Conservation (phyloP, 768 basidiomycete genomes). For the Xerocomus spinulosus region DNA sequence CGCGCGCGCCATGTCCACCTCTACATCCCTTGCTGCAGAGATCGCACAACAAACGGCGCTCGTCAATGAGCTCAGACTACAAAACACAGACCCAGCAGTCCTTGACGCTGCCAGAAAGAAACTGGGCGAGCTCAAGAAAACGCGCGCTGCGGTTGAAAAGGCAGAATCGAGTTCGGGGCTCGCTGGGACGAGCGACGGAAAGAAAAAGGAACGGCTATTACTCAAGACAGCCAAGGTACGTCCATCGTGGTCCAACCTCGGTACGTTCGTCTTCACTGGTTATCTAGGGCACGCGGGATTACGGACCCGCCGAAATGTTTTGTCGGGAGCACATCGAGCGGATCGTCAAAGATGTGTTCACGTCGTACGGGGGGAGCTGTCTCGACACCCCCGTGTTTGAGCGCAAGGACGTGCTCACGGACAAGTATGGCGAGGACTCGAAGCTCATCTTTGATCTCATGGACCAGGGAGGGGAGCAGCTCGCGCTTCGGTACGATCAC, state of each 20-base stretch:
- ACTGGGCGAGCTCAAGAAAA: slow-evolving; percentile 64
- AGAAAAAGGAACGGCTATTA: slow-evolving; percentile 66
- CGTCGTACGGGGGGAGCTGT: slow-evolving; percentile 82
- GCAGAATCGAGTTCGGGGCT: slow-evolving; percentile 27
- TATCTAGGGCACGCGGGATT: slow-evolving; percentile 86
- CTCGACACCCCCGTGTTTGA: slow-evolving; percentile 99
- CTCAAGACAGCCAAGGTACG: slow-evolving; percentile 92
- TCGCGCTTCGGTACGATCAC: slow-evolving; percentile 91
- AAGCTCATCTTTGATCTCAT: slow-evolving; percentile 97
- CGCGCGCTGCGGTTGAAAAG: slow-evolving; percentile 40
- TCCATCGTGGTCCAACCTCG: too few relatives aligned
- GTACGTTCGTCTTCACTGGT: too few relatives aligned
- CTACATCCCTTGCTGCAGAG: slow-evolving; percentile 46
- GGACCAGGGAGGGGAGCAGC: slow-evolving; percentile 97
- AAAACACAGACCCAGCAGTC: slow-evolving; percentile 45
- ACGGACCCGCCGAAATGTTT: slow-evolving; percentile 87
- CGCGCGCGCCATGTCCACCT: slow-evolving; percentile 36
- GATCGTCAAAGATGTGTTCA: slow-evolving; percentile 83
- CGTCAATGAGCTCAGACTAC: slow-evolving; percentile 59
- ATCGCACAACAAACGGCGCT: slow-evolving; percentile 51
- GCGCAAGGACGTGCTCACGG: slow-evolving; percentile 90
- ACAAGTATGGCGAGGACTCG: slow-evolving; percentile 96
- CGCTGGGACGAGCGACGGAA: slow-evolving; percentile 42
- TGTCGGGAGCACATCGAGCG: slow-evolving; percentile 87
- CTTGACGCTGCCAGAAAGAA: slow-evolving; percentile 65